These are phyloP conservation scores for Penicillium silybi DNA, from an alignment of 495 filamentous ascomycete genomes.

Conservation along the genomic window DNA sequence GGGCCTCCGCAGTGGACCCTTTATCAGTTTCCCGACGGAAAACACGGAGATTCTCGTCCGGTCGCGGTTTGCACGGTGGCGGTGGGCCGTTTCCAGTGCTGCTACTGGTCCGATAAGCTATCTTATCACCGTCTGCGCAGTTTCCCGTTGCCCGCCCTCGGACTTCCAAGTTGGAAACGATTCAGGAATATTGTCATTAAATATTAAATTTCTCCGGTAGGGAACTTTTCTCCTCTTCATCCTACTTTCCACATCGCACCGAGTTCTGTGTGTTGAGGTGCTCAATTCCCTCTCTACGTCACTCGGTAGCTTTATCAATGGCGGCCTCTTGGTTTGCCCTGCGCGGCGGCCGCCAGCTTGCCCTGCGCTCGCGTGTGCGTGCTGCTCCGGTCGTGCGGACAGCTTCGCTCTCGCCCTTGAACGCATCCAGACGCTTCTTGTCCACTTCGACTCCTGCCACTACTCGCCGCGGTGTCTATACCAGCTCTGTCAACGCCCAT, in stretches of 20 bases:
- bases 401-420: slow-evolving; percentile 27
- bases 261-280: slow-evolving; percentile 15
- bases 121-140: slow-evolving; percentile 11
- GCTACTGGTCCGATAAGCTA: slow-evolving; percentile 10
- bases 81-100: not conserved
- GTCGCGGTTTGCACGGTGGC: not conserved
- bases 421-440: slow-evolving; percentile 22
- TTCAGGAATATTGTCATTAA: not conserved
- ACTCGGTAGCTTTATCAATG: slow-evolving; percentile 24
- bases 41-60: not conserved
- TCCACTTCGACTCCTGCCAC: slow-evolving; percentile 24
- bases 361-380: slow-evolving; percentile 34
- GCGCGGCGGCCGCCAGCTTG: slow-evolving; percentile 41
- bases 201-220: slow-evolving; percentile 1
- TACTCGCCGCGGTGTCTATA: slow-evolving; percentile 36
- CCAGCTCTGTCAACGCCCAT: slow-evolving; percentile 39
- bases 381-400: slow-evolving; percentile 25
- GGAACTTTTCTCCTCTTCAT: slow-evolving; percentile 33
- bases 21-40: slow-evolving; percentile 15
- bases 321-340: slow-evolving; percentile 43
- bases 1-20: not conserved
- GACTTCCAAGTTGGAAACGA: not conserved
- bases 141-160: slow-evolving; percentile 11
- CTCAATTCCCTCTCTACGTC: slow-evolving; percentile 8
- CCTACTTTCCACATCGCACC: slow-evolving; percentile 25